phyloP scores from a whole-genome alignment of 2,329 filamentous ascomycete species.

The Aschersonia sp. region DNA sequence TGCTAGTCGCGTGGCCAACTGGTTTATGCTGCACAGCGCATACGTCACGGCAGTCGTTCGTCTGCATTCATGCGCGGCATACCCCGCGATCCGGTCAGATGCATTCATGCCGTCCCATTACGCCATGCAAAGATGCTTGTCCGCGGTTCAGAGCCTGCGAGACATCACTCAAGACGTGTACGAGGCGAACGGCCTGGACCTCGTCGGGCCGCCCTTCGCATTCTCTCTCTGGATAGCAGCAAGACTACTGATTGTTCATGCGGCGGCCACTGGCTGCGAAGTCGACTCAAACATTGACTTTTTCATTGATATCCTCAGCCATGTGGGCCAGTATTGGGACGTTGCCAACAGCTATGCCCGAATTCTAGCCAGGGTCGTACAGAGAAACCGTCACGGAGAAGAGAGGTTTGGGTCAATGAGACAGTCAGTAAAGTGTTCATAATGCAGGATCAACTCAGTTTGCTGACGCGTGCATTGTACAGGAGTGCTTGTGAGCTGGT shows the following conservation, averaged over 20 bases:
- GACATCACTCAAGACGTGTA: constrained; percentile 28
- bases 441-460: too few relatives aligned
- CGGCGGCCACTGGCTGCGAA: constrained; percentile 20
- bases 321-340: constrained; percentile 28
- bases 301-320: constrained; percentile 24
- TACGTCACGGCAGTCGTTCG: constrained; percentile 28
- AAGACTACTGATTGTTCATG: constrained; percentile 24
- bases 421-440: constrained; percentile 14
- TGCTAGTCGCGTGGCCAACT: constrained; percentile 28
- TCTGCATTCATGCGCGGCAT: constrained; percentile 27
- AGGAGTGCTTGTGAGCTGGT: constrained; percentile 25
- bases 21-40: constrained; percentile 30
- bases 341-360: constrained; percentile 27
- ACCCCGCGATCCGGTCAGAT: constrained; percentile 23
- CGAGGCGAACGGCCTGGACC: constrained; percentile 25
- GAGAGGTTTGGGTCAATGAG: constrained; percentile 24
- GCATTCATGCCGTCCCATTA: constrained; percentile 28
- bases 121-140: constrained; percentile 28
- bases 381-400: constrained; percentile 19
- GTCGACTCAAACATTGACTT: constrained; percentile 26
- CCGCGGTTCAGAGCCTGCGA: constrained; percentile 26
- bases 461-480: neutral
- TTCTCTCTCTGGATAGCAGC: constrained; percentile 30
- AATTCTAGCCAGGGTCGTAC: constrained; percentile 23
- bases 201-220: constrained; percentile 27